Evolutionary conservation across 2,329 filamentous ascomycete species (phyloP), one percentile per base, ranked within the genome.

Genomic region (Biscogniauxia marginata): DNA sequence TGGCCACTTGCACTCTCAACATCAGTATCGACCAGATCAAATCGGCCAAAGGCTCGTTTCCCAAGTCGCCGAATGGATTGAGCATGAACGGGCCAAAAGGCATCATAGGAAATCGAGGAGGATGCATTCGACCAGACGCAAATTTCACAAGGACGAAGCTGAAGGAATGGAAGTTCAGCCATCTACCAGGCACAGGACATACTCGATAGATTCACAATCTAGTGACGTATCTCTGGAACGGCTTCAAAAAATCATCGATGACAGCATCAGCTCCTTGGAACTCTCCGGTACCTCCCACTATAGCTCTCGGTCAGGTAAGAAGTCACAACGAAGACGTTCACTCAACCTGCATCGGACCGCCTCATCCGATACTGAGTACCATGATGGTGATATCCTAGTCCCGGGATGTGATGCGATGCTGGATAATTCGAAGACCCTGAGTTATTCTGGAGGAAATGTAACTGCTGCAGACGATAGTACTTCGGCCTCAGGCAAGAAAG

Each of bases 361-460:
- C 4, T 91, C 89, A 3, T 95, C 91, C 0, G 93, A 97, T 65
- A 96, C 92, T 0, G 93, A 98, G 56, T 90, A 88, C 63, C 77
- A 84, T 16, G 93, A 96, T 60, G 85, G 85, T n/a, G 91, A 96
- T 60, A 80, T 85, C 18, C 74, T 90, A n/a, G 91, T 96, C 1
- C 93, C 93, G 0, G 85, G 84, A 61, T 96, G 93, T 63, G 91
- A 97, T 71, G 91, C 85, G 7, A 79, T 87, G 47, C 80, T 98
- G 19, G 93, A 98, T 74, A 97, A 97, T 68, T 89, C 90, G 4
- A 95, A 93, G 74, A 96, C 93, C 0, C 78, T 96, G 65, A 85
- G 87, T 50, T 96, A 95, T 69, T 81, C 78, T 13, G 86, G 86
- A 21, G 84, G 84, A 8, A 69, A 69, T 22, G 69, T 70, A 19